phyloP scores from a whole-genome alignment of 257 asterid genomes.

The Thymus quinquecostatus region DNA sequence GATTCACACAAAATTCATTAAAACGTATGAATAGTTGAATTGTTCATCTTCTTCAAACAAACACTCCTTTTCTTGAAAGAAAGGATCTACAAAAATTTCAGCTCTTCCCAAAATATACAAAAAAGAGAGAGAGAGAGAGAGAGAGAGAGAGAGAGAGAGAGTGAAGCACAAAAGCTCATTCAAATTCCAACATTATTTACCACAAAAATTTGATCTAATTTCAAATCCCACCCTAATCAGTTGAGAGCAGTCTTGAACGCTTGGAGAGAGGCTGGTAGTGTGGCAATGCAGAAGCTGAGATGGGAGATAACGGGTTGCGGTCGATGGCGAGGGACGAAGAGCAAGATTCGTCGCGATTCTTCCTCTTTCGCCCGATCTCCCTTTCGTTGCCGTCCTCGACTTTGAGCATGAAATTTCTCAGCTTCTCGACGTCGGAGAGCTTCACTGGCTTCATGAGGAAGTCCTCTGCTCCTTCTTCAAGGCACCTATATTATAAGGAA shows the following conservation, averaged over 20 bases:
- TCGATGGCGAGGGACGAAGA: conserved; percentile 29
- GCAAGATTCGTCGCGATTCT: conserved; percentile 34
- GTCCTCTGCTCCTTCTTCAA: conserved; percentile 91
- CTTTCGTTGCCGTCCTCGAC: conserved; percentile 38
- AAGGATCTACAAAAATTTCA: not conserved
- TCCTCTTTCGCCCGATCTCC: conserved; percentile 50
- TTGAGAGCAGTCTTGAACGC: conserved; percentile 35
- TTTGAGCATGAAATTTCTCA: conserved; percentile 51
- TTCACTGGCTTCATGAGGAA: conserved; percentile 83
- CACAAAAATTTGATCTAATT: no score
- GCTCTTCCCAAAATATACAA: no score
- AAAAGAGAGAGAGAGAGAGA: no score
- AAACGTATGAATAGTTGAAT: not conserved
- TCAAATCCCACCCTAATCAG: not conserved
- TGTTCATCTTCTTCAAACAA: not conserved
- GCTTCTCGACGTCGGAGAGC: conserved; percentile 73
- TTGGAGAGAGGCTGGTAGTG: conserved; percentile 29
- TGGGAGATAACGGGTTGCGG: conserved; percentile 15
- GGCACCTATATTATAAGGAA: conserved; percentile 44
- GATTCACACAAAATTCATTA: not conserved
- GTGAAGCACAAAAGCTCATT: no score
- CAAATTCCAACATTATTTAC: no score
- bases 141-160: no score
- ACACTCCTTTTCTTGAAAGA: not conserved
- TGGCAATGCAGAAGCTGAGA: not conserved